A percentile compares a stretch with the other conserved stretches of the same genome.
Conservation (phyloP, 1,284 basidiomycete genomes). For the Leccinum subspadiceum region DNA sequence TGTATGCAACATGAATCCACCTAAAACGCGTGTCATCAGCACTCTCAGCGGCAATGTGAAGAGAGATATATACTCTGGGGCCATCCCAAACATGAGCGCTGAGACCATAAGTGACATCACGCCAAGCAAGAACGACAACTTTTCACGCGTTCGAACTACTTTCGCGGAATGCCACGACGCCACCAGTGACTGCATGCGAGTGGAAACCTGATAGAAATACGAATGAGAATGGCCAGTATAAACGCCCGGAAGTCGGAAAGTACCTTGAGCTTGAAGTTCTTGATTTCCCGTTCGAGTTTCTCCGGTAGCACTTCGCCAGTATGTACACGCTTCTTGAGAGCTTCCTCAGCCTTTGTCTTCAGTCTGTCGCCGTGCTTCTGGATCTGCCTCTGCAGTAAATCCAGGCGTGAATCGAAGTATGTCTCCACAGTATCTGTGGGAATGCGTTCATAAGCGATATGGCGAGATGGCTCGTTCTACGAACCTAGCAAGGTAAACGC, state of each 20-base stretch:
- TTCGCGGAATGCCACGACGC: slow-evolving; percentile 88
- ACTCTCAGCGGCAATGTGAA: not conserved
- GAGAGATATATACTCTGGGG: slow-evolving; percentile 61
- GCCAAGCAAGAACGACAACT: slow-evolving; percentile 88
- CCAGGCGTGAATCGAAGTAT: slow-evolving; percentile 87
- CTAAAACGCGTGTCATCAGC: slow-evolving; percentile 36
- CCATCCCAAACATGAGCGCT: slow-evolving; percentile 78
- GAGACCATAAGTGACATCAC: slow-evolving; percentile 86
- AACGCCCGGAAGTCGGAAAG: slow-evolving; percentile 5
- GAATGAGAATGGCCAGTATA: slow-evolving; percentile 10
- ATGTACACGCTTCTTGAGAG: slow-evolving; percentile 64
- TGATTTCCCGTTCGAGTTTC: slow-evolving; percentile 83
- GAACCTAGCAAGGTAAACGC: slow-evolving; percentile 75
- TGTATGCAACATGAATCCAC: slow-evolving; percentile 80
- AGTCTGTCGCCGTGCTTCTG: slow-evolving; percentile 84
- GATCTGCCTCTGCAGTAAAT: slow-evolving; percentile 83
- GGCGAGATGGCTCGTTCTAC: slow-evolving; percentile 10
- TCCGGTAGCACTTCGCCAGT: slow-evolving; percentile 65
- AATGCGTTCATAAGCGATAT: slow-evolving; percentile 17
- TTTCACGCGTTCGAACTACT: slow-evolving; percentile 87
- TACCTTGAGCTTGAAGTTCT: slow-evolving; percentile 70
- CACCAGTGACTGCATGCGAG: slow-evolving; percentile 68
- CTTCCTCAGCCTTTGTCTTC: slow-evolving; percentile 73
- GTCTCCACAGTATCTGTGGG: slow-evolving; percentile 82
- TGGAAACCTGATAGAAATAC: slow-evolving; percentile 56